Percentiles rank a stretch among this genome's conserved stretches.
Conservation (phyloP, 139 green algal genomes). For the Auxenochlorella protothecoides region DNA sequence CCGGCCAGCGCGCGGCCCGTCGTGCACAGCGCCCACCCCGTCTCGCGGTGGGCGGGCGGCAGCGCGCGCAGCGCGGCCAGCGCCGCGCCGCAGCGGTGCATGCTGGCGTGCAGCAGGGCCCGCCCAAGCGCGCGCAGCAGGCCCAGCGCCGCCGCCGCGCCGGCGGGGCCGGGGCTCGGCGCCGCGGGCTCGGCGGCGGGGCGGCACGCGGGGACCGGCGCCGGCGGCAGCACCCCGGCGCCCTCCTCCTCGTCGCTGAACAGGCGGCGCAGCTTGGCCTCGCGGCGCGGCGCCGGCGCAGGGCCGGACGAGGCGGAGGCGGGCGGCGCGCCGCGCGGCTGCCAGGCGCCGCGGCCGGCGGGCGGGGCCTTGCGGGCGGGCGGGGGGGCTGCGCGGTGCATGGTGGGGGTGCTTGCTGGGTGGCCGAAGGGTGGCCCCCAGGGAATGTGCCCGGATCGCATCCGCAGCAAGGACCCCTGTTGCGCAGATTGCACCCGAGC, state of each 20-base stretch:
- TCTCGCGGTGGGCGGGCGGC: conserved; percentile 51
- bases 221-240: neutral
- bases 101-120: neutral
- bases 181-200: neutral
- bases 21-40: conserved; percentile 66
- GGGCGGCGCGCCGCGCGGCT: too few species aligned
- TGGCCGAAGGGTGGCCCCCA: too few species aligned
- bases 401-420: too few species aligned
- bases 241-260: neutral
- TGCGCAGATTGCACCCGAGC: too few species aligned
- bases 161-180: conserved; percentile 8
- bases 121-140: conserved; percentile 43
- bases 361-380: too few species aligned
- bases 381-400: too few species aligned
- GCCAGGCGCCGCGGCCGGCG: too few species aligned
- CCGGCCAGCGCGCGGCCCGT: conserved; percentile 76
- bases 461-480: too few species aligned
- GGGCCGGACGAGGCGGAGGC: too few species aligned
- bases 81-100: conserved; percentile 43
- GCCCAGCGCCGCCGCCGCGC: conserved; percentile 17
- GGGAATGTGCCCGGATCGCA: too few species aligned
- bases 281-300: too few species aligned
- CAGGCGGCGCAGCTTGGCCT: too few species aligned
- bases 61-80: conserved; percentile 50
- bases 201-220: conserved; percentile 1